Evolutionary conservation across 2,329 filamentous ascomycete species (phyloP).

Genomic region (Drechslerella stenobrocha): DNA sequence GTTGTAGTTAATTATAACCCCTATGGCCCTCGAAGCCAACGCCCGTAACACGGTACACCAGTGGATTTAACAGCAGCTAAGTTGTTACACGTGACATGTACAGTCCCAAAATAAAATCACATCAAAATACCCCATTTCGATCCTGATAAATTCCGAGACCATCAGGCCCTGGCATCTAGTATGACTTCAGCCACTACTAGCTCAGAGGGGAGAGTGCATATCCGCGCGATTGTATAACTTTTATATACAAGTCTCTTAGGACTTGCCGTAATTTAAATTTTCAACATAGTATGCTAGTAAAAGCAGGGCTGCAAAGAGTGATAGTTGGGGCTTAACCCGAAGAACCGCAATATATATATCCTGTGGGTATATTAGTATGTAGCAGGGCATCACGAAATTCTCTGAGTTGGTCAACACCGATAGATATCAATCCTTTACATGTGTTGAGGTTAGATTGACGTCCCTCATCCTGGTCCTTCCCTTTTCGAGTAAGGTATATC

Average conservation of each 20-base stretch:
- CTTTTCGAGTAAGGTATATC: background rate
- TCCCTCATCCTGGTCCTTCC: background rate
- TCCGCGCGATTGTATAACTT: conserved; percentile 54
- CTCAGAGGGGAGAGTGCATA: conserved; percentile 55
- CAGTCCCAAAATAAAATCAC: too few species aligned
- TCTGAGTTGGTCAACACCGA: too few species aligned
- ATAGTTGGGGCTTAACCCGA: background rate
- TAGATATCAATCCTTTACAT: background rate
- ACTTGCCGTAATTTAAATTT: background rate
- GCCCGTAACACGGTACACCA: too few species aligned
- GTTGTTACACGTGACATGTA: too few species aligned
- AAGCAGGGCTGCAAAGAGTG: background rate
- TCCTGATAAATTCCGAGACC: too few species aligned
- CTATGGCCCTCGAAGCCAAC: too few species aligned
- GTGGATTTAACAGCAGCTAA: too few species aligned
- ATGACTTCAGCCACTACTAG: conserved; percentile 53
- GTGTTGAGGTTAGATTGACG: background rate
- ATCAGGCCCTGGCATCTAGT: conserved; percentile 54
- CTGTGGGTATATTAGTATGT: background rate
- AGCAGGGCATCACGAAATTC: too few species aligned
- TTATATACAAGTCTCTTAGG: conserved; percentile 16
- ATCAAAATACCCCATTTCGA: too few species aligned
- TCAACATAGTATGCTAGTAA: background rate
- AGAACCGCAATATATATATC: background rate
- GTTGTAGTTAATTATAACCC: too few species aligned